Conservation (phyloP, 2,329 filamentous ascomycete species). For the Byssothecium circinans region DNA sequence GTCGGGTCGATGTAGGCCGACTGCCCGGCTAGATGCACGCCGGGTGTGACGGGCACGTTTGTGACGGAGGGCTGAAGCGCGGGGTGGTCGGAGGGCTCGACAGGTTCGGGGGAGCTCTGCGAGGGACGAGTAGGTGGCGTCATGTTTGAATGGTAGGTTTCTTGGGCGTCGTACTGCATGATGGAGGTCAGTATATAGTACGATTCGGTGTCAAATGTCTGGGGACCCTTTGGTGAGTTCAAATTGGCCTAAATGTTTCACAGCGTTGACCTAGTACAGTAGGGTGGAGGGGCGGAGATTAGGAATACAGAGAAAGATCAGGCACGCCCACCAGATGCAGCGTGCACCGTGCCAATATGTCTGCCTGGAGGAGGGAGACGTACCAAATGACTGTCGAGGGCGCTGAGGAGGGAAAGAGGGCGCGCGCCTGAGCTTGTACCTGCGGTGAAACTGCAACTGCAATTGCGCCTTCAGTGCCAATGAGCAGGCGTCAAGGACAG, state of each 20-base stretch:
- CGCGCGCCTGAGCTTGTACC: no score
- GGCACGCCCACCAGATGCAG: no score
- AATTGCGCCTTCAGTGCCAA: no score
- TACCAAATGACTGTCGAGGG: neutral
- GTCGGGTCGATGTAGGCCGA: constrained; percentile 43
- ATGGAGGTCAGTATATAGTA: constrained; percentile 9
- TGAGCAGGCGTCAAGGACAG: no score
- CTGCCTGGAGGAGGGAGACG: neutral
- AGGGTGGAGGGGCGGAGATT: no score
- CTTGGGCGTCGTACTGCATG: constrained; percentile 26
- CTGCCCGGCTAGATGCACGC: constrained; percentile 38
- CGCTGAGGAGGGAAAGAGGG: neutral
- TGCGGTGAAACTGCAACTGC: no score
- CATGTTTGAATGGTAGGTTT: constrained; percentile 22
- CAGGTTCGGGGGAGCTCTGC: constrained; percentile 19
- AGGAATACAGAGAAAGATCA: constrained; percentile 7
- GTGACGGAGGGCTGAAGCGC: constrained; percentile 45
- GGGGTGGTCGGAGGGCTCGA: constrained; percentile 40
- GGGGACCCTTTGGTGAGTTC: no score
- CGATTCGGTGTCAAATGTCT: no score
- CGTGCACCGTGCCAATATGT: no score
- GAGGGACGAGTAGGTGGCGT: constrained; percentile 23
- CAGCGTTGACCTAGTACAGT: no score
- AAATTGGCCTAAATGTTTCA: no score
- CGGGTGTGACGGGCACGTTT: constrained; percentile 48